A percentile compares a stretch with the other conserved stretches of the same genome.
phyloP scores from a whole-genome alignment of 345 rosid species.

The Acer yangbiense region DNA sequence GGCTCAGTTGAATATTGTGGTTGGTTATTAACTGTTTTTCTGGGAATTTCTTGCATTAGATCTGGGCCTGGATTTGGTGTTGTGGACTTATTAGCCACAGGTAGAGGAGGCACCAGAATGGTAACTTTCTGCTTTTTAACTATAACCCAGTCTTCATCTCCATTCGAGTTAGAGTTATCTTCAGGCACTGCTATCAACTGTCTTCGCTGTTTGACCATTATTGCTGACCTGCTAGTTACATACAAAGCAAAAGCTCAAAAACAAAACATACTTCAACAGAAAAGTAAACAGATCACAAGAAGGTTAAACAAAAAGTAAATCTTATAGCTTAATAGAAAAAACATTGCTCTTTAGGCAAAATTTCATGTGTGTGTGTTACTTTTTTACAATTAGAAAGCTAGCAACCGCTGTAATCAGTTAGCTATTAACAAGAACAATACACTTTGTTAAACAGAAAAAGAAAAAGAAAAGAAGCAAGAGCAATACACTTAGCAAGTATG shows the following conservation, averaged over 20 bases:
- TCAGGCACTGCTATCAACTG: slow-evolving; percentile 27
- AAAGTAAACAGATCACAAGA: not conserved
- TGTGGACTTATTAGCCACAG: slow-evolving; percentile 26
- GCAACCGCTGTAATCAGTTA: not conserved
- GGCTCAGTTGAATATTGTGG: slow-evolving; percentile 26
- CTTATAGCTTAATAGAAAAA: not conserved
- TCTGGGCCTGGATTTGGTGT: slow-evolving; percentile 38
- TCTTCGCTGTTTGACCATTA: slow-evolving; percentile 51
- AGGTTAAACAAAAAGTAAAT: not conserved
- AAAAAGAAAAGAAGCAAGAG: not conserved
- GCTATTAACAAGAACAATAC: not conserved
- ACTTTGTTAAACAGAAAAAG: not conserved
- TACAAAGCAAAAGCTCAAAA: not conserved
- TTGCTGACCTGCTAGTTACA: slow-evolving; percentile 16
- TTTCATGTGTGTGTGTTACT: not conserved
- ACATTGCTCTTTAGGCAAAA: not conserved
- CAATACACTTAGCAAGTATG: not conserved
- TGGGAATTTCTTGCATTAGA: slow-evolving; percentile 31
- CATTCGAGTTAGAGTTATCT: slow-evolving; percentile 27
- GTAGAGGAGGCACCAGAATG: slow-evolving; percentile 64
- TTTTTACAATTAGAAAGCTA: not conserved
- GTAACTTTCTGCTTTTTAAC: slow-evolving; percentile 74
- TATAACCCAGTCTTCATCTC: slow-evolving; percentile 67
- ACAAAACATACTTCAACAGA: not conserved
- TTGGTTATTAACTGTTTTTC: slow-evolving; percentile 23